A percentile compares a stretch with the other conserved stretches of the same genome.
phyloP scores from a whole-genome alignment of 805 yeast genomes.

The Schwanniomyces sp. region DNA sequence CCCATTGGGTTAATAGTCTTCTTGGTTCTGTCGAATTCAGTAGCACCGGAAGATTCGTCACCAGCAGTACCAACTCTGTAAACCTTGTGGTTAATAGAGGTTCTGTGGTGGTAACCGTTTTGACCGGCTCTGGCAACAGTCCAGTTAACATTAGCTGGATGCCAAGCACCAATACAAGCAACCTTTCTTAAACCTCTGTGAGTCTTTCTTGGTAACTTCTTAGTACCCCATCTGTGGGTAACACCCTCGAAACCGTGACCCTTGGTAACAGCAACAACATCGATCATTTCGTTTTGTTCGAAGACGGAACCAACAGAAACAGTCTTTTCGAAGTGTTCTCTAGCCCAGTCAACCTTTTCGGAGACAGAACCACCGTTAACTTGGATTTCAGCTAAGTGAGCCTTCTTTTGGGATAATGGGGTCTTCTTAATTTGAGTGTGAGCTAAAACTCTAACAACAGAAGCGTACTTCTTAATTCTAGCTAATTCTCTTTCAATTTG shows the following conservation, averaged over 20 bases:
- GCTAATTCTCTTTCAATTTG: slow-evolving; percentile 94
- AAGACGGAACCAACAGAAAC: slow-evolving; percentile 93
- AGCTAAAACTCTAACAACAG: slow-evolving; percentile 98
- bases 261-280: slow-evolving; percentile 98
- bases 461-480: slow-evolving; percentile 96
- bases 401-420: slow-evolving; percentile 99
- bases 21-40: slow-evolving; percentile 99
- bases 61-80: slow-evolving; percentile 98
- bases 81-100: slow-evolving; percentile 99
- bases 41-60: slow-evolving; percentile 92
- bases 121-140: slow-evolving; percentile 99
- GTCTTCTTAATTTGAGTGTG: slow-evolving; percentile 99
- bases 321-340: slow-evolving; percentile 98
- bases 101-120: slow-evolving; percentile 99
- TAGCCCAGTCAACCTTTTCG: slow-evolving; percentile 98
- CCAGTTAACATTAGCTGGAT: slow-evolving; percentile 99
- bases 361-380: slow-evolving; percentile 98
- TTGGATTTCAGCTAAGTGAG: slow-evolving; percentile 99
- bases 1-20: slow-evolving; percentile 99
- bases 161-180: slow-evolving; percentile 99
- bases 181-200: slow-evolving; percentile 99
- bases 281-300: slow-evolving; percentile 98
- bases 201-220: slow-evolving; percentile 99
- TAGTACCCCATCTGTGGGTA: slow-evolving; percentile 99
- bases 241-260: slow-evolving; percentile 99